Conservation (phyloP, 1,139 yeast species). For the Yamadazyma epiphylla region DNA sequence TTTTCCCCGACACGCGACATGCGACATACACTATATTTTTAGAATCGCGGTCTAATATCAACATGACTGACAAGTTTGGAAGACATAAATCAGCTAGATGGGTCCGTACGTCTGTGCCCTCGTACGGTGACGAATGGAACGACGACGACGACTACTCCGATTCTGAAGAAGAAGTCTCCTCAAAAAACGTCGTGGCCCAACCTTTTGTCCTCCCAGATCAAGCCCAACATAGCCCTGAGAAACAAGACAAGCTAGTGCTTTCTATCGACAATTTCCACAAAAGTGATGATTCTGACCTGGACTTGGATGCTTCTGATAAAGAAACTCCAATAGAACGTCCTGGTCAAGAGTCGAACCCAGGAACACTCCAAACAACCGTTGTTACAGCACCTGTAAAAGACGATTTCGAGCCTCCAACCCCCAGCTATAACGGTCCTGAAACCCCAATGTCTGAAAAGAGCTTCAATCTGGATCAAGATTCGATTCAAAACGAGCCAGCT, state of each 20-base stretch:
- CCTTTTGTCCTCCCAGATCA: slow-evolving; percentile 9
- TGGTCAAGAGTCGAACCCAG: not conserved
- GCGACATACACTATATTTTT: no score
- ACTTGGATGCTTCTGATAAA: slow-evolving; percentile 11
- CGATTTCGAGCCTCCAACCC: slow-evolving; percentile 29
- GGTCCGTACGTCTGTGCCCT: slow-evolving; percentile 55
- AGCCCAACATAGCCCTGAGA: slow-evolving; percentile 4
- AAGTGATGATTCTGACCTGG: slow-evolving; percentile 13
- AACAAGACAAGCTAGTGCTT: slow-evolving; percentile 23
- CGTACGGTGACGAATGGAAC: slow-evolving; percentile 61
- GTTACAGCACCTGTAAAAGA: slow-evolving; percentile 1
- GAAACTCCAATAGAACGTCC: not conserved
- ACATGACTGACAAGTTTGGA: slow-evolving; percentile 43
- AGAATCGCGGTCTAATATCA: no score
- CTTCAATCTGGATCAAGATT: slow-evolving; percentile 31
- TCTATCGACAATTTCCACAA: slow-evolving; percentile 29
- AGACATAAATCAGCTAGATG: slow-evolving; percentile 64
- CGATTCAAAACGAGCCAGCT: slow-evolving; percentile 39
- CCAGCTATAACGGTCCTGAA: slow-evolving; percentile 19
- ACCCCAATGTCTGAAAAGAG: slow-evolving; percentile 34
- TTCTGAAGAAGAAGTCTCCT: slow-evolving; percentile 9
- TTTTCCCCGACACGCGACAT: not conserved
- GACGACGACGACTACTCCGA: slow-evolving; percentile 19
- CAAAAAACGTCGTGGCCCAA: slow-evolving; percentile 13
- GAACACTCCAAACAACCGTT: not conserved